Percentiles rank a stretch among this genome's conserved stretches.
These are phyloP conservation scores for Penicillium malachiteum DNA, from an alignment of 495 filamentous ascomycete species.

Conservation along the genomic window DNA sequence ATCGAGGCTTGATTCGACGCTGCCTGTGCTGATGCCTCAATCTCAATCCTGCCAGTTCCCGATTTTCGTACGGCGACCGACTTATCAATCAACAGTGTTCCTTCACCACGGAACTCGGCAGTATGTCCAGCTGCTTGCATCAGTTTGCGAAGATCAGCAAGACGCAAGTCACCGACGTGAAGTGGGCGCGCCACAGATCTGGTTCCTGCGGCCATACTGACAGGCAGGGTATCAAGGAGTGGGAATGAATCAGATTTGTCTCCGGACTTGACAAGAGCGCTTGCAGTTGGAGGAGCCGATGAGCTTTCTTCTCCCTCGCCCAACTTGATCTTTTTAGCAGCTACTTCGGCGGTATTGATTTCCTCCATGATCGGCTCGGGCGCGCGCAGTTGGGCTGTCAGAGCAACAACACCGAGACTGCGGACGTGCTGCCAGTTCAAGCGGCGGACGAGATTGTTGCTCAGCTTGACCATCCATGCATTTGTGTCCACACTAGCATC, in stretches of 20 bases:
- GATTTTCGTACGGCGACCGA: slow-evolving; percentile 86
- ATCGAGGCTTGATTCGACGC: slow-evolving; percentile 31
- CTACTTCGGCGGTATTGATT: slow-evolving; percentile 37
- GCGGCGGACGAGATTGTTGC: slow-evolving; percentile 73
- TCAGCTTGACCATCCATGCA: slow-evolving; percentile 91
- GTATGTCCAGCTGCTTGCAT: slow-evolving; percentile 80
- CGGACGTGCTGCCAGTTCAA: slow-evolving; percentile 94
- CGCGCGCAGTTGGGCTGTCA: slow-evolving; percentile 65
- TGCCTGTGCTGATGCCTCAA: slow-evolving; percentile 68
- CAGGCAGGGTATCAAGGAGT: slow-evolving; percentile 73
- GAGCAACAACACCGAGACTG: slow-evolving; percentile 81
- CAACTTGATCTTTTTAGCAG: slow-evolving; percentile 69
- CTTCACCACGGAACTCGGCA: slow-evolving; percentile 92
- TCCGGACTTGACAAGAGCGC: slow-evolving; percentile 15
- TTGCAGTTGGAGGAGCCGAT: slow-evolving; percentile 22
- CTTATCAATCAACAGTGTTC: slow-evolving; percentile 85
- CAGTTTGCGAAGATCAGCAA: slow-evolving; percentile 82
- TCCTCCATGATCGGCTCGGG: slow-evolving; percentile 33
- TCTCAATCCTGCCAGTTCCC: slow-evolving; percentile 80
- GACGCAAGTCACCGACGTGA: slow-evolving; percentile 88
- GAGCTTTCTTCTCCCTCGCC: slow-evolving; percentile 41
- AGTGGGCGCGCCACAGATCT: slow-evolving; percentile 80
- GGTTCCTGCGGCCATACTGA: slow-evolving; percentile 72
- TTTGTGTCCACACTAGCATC: slow-evolving; percentile 97
- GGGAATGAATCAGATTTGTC: slow-evolving; percentile 48